Percentiles rank a stretch among this genome's conserved stretches.
These are phyloP conservation scores for Claviceps fusiformis DNA, from an alignment of 2,329 filamentous ascomycete species.

Conservation along the genomic window DNA sequence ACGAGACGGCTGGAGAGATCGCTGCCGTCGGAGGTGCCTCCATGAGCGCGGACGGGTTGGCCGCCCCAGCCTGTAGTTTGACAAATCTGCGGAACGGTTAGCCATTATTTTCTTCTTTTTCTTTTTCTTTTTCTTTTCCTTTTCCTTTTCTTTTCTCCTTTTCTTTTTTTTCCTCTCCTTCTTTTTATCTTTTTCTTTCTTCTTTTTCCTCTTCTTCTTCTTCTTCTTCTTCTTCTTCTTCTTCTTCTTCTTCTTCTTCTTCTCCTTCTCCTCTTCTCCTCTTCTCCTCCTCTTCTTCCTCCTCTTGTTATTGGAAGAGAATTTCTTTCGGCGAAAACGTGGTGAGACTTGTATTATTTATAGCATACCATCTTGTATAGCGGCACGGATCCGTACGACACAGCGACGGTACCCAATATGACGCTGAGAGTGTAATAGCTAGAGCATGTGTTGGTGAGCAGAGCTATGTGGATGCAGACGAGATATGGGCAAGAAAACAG, in stretches of 20 bases:
- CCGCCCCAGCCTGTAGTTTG: conserved; percentile 84
- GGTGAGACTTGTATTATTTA: too few relatives aligned
- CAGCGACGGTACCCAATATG: conserved; percentile 64
- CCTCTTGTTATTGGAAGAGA: not conserved
- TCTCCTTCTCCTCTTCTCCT: too few relatives aligned
- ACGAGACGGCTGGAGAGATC: conserved; percentile 66
- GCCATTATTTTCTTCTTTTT: not conserved
- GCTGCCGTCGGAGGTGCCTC: conserved; percentile 31
- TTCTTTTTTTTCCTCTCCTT: too few relatives aligned
- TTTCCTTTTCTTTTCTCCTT: too few relatives aligned
- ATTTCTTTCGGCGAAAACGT: not conserved
- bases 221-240: not conserved
- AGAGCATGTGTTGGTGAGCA: not conserved
- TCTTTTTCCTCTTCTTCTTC: not conserved
- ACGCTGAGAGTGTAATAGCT: conserved; percentile 66
- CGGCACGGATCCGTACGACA: conserved; percentile 74
- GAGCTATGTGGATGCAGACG: not conserved
- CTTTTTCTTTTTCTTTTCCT: not conserved
- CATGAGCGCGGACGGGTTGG: conserved; percentile 74
- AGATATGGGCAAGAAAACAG: not conserved
- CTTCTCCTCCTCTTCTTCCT: not conserved
- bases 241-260: too few relatives aligned
- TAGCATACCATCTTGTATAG: conserved; percentile 69
- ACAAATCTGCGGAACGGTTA: conserved; percentile 42
- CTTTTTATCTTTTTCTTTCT: not conserved